Base-by-base conservation (phyloP, 208 protist species). In the Leptomonas pyrrhocoris region DNA sequence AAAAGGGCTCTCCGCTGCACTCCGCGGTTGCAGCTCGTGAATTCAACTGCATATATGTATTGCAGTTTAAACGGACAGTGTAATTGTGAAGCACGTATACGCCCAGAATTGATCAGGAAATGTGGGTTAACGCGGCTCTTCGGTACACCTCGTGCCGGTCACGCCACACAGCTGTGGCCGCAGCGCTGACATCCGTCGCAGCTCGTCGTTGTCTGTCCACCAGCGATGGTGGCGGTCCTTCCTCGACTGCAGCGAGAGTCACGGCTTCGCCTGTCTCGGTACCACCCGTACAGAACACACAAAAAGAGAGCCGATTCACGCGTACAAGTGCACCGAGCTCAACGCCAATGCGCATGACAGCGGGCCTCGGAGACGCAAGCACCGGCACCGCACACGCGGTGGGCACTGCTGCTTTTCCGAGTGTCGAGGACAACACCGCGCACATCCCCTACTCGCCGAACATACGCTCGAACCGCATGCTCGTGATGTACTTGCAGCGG, bases 401-500 rank as follows among this genome's bases (percentile, higher is more conserved):
- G 36, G 21, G n/a, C n/a, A n/a, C 55, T 11, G 7, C 48, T 8
- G 25, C 38, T 19, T 5, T 2, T 0, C 4, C 43, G 12, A 46
- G 16, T n/a, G 11, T 34, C 31, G 27, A 30, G 9, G 50, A 38
- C 18, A 59, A 27, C 0, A 18, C 60, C 0, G 19, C 13, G 4
- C 31, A 31, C 6, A 28, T 75, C 1, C n/a, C 62, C 4, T 19
- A 58, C 0, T 50, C 61, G 8, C 53, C 11, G 1, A 53, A 49
- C 19, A 48, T 54, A 8, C 27, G 27, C 36, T 53, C 63, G n/a
- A 31, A 50, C 8, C 25, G 46, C 2, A 2, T 36, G 18, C 36
- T 77, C 0, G 4, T 54, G 12, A 13, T 40, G 9, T 77, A 77
- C 43, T 30, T 77, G 15, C 63, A 66, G 48, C 63, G 71, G 4